phyloP scores from a whole-genome alignment of 2,329 filamentous ascomycete genomes.

The Pleomassaria siparia region DNA sequence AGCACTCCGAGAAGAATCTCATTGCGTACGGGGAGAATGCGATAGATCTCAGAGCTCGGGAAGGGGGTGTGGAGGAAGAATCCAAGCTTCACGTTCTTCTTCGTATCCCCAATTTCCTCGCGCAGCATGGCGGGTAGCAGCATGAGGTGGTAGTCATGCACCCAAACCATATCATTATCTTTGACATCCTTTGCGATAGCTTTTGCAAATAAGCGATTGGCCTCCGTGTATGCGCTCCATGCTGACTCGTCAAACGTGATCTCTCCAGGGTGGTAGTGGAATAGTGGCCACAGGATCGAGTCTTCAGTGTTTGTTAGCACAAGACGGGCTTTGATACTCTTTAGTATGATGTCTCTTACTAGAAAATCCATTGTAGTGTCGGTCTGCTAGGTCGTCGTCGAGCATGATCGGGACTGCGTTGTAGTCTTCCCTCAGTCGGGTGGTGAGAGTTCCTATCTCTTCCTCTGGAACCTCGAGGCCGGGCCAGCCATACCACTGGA shows the following conservation, averaged over 20 bases:
- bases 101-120: slow-evolving; percentile 76
- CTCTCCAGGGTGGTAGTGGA: slow-evolving; percentile 98
- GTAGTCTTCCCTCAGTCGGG: slow-evolving; percentile 82
- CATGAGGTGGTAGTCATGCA: slow-evolving; percentile 99
- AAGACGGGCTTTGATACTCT: neutral
- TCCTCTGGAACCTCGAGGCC: slow-evolving; percentile 86
- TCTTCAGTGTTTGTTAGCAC: slow-evolving; percentile 55
- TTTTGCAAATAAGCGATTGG: slow-evolving; percentile 89
- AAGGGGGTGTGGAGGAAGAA: slow-evolving; percentile 99
- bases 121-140: slow-evolving; percentile 93
- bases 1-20: slow-evolving; percentile 84
- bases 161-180: slow-evolving; percentile 95
- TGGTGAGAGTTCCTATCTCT: slow-evolving; percentile 73
- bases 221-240: slow-evolving; percentile 90
- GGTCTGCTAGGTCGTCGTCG: slow-evolving; percentile 88
- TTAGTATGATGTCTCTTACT: slow-evolving; percentile 63
- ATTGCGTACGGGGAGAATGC: slow-evolving; percentile 90
- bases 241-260: slow-evolving; percentile 96
- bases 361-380: slow-evolving; percentile 97
- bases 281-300: slow-evolving; percentile 96
- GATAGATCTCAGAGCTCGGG: slow-evolving; percentile 94
- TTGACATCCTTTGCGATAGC: slow-evolving; percentile 83
- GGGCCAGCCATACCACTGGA: slow-evolving; percentile 99
- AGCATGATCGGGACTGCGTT: slow-evolving; percentile 90
- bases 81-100: slow-evolving; percentile 94